Base-by-base conservation (phyloP, 2,329 filamentous ascomycete genomes). In the Aureobasidium lini region DNA sequence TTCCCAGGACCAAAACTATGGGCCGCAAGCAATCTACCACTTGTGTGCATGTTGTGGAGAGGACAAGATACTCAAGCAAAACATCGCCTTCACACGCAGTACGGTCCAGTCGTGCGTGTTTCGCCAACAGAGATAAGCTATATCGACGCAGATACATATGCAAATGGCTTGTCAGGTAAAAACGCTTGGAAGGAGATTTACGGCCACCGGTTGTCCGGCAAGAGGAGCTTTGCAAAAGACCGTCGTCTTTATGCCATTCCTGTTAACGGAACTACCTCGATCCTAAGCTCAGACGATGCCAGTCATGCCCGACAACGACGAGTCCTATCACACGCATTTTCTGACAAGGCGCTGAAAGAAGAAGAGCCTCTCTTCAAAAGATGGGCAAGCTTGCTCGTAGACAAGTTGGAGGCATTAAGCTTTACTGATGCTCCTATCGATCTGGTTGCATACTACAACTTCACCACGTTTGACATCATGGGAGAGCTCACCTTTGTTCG, bases 111-210 rank as follows among this genome's bases (percentile, higher is more conserved):
- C 1, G 77, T 81, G 8, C 75, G 79, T 9, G 67, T 79, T 43
- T 72, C 71, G 4, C 78, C 79, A 2, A 71, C 77, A 60, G 76
- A 80, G 63, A 71, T 81, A 3, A 74, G 76, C 1, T 81, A 77
- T 64, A 72, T 68, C 44, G 64, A 69, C 6, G 60, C 69, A 2
- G 66, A 66, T 0, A 69, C 70, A 37, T 34, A 42, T 29, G 58
- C 34, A n/a, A 6, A 44, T 37, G 47, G 61, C 6, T 47, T 61
- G 13, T 59, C 36, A 28, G 58, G 52, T 15, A 61, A 50, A 16
- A 66, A 66, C 0, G 70, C 70, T 2, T 81, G 76, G 71, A 71
- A 73, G 64, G 75, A 79, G 36, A 76, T 79, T 39, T 60, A 60
- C 29, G 58, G 58, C 6, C 58, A 56, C 18, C 48, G 59, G 7